Evolutionary conservation across 1,284 basidiomycete species (phyloP), one percentile per base, ranked within the genome.

Genomic region (Cryptococcus wingfieldii): DNA sequence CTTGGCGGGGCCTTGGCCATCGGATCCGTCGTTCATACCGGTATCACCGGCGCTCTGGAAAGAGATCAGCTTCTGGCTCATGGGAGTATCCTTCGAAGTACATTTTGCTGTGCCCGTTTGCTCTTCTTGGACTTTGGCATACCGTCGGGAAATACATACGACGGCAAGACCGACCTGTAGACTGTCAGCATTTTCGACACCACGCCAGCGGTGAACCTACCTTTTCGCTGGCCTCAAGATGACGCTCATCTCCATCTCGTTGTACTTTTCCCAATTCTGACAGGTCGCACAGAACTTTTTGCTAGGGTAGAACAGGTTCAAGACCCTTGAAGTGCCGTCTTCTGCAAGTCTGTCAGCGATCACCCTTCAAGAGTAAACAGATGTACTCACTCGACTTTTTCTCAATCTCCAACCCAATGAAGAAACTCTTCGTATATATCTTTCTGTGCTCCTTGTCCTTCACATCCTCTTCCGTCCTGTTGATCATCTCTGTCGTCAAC

Each of bases 281-380:
- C 95, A 92, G 55, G 90, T 83, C 68, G 93, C 89, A n/a, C 88
- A 91, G 74, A 98, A 99, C 69, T 97, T 90, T 41, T 87, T 89
- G 5, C 92, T 97, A 2, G 96, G 94, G 78, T 94, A 98, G 57
- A 92, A 96, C 57, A 98, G 93, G 76, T 98, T 96, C 59, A 99
- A 81, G 70, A 85, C 87, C 62, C 92, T 83, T 50, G 67, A 70
- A 1, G 68, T 76, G 61, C 65, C 74, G 56, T 65, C 69, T 55
- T 65, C 75, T 75, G 52, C 38, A 54, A 48, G 57, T 57, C 4
- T 13, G 38, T 50, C 19, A 50, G 37, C 23, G 5, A 19, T 13
- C 16, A 13, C 10, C n/a, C 37, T 14, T 19, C 10, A 2, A n/a
- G n/a, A 10, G 38, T 10, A 16, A 12, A 37, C 18, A 16, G 12